Percentiles rank a stretch among this genome's conserved stretches.
These are phyloP conservation scores for Arthroderma uncinatum DNA, from an alignment of 2,329 filamentous ascomycete genomes.

Conservation along the genomic window DNA sequence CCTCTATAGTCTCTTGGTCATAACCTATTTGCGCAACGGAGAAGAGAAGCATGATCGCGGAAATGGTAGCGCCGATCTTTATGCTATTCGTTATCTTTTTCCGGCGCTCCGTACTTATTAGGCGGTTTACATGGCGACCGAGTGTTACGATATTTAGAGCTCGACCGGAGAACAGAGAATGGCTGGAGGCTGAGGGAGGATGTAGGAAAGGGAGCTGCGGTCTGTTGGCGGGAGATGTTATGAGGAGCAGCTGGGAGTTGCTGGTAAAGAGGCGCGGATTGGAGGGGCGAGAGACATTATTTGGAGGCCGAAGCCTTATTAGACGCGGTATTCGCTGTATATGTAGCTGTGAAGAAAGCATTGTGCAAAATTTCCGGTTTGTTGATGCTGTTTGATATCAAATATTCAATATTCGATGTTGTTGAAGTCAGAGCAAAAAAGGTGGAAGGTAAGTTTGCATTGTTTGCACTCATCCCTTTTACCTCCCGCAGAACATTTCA, in stretches of 20 bases:
- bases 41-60: constrained; percentile 50
- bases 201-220: constrained; percentile 58
- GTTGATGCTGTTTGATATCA: not conserved
- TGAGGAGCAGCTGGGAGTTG: constrained; percentile 42
- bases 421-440: constrained; percentile 3
- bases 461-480: constrained; percentile 11
- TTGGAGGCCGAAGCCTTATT: constrained; percentile 28
- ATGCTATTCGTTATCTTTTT: constrained; percentile 60
- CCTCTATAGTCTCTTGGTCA: constrained; percentile 64
- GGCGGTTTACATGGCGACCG: constrained; percentile 35
- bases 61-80: constrained; percentile 59
- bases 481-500: not conserved
- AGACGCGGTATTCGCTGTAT: constrained; percentile 32
- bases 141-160: constrained; percentile 4
- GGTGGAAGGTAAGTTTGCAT: constrained; percentile 8
- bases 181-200: constrained; percentile 41
- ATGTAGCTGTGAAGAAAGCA: constrained; percentile 28
- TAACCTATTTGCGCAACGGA: constrained; percentile 54
- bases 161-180: constrained; percentile 16
- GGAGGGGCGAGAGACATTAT: constrained; percentile 11
- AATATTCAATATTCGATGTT: not conserved
- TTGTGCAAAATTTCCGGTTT: constrained; percentile 11
- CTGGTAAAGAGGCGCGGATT: constrained; percentile 46
- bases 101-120: constrained; percentile 53
- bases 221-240: constrained; percentile 38